phyloP scores from a whole-genome alignment of 176 grass and related monocot species.

The Neostapfia colusana region DNA sequence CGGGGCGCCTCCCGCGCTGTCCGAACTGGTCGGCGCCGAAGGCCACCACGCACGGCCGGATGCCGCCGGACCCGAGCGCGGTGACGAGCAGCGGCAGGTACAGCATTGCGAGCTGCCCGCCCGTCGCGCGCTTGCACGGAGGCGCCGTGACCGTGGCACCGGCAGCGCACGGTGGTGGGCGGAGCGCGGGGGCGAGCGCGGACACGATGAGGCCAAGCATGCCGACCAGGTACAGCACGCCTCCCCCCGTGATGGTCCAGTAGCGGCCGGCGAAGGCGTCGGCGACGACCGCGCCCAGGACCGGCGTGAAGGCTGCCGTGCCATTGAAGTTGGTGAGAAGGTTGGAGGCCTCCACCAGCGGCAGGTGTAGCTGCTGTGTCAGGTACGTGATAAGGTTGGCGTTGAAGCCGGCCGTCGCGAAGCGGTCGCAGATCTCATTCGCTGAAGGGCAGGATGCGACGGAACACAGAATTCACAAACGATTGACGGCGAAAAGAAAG shows the following conservation, averaged over 20 bases:
- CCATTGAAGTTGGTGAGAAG: constrained; percentile 52
- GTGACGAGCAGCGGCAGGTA: constrained; percentile 51
- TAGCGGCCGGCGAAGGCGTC: constrained; percentile 82
- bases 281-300: constrained; percentile 63
- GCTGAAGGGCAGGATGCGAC: constrained; percentile 16
- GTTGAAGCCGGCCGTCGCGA: constrained; percentile 56
- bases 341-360: constrained; percentile 60
- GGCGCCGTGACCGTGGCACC: background rate
- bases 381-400: constrained; percentile 68
- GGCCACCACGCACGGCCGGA: constrained; percentile 60
- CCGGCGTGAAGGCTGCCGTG: constrained; percentile 50
- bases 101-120: constrained; percentile 50
- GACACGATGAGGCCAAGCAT: constrained; percentile 56
- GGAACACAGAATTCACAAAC: background rate
- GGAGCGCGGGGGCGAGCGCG: constrained; percentile 41
- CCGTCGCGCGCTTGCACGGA: constrained; percentile 23
- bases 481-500: background rate
- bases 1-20: background rate
- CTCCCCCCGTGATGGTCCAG: constrained; percentile 56
- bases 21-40: constrained; percentile 66
- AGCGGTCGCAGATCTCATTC: constrained; percentile 58
- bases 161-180: constrained; percentile 22
- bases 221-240: constrained; percentile 48
- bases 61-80: constrained; percentile 53
- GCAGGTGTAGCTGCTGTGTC: constrained; percentile 60